These are phyloP conservation scores for Chaetomium fimeti DNA, from an alignment of 495 filamentous ascomycete species.

Conservation along the genomic window DNA sequence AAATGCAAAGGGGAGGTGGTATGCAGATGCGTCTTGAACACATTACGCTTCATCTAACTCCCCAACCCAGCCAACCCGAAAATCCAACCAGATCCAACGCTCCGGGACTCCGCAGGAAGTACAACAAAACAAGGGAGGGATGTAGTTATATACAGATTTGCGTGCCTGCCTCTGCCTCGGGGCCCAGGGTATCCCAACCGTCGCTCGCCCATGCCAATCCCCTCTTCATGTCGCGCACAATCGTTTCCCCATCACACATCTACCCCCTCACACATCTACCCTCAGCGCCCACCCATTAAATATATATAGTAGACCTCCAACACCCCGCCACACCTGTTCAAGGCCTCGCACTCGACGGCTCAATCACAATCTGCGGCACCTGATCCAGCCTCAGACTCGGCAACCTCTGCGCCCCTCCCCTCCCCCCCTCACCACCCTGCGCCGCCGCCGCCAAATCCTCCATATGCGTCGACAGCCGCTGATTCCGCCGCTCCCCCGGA, in stretches of 20 bases:
- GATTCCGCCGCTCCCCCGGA: conserved; percentile 20
- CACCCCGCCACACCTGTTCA: conserved; percentile 17
- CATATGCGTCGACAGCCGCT: conserved; percentile 38
- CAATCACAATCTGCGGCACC: conserved; percentile 54
- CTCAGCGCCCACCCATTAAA: background rate
- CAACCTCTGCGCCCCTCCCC: conserved; percentile 33
- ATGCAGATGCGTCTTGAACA: background rate
- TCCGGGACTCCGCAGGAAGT: background rate
- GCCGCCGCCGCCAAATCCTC: conserved; percentile 28
- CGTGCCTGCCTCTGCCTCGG: background rate
- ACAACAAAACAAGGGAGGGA: background rate
- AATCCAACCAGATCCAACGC: background rate
- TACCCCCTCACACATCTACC: background rate
- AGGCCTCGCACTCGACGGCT: conserved; percentile 48
- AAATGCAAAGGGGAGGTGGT: background rate
- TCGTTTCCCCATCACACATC: background rate
- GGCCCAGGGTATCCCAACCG: conserved; percentile 6
- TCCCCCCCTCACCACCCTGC: conserved; percentile 25
- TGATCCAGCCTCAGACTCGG: conserved; percentile 41
- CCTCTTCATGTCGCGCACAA: background rate
- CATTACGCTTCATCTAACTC: background rate
- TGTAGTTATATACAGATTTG: conserved; percentile 3
- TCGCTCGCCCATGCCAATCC: background rate
- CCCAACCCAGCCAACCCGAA: background rate
- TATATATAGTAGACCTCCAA: background rate